Evolutionary conservation across 495 filamentous ascomycete species (phyloP).

Genomic region (Penicillium cinerascens): DNA sequence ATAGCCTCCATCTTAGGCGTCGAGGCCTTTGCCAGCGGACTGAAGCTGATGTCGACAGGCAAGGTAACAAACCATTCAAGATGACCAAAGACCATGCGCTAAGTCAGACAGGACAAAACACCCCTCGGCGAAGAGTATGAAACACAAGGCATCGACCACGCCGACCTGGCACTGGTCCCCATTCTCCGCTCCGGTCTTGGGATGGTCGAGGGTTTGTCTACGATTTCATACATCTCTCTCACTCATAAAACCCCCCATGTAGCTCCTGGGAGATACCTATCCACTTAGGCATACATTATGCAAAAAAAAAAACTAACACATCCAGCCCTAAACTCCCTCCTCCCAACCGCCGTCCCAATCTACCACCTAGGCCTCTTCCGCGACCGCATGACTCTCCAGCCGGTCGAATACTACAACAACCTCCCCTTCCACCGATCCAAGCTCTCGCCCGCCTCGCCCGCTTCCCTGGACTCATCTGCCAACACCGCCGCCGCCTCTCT

Average conservation of each 20-base stretch:
- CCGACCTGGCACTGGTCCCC: conserved; percentile 75
- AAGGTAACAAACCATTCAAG: conserved; percentile 16
- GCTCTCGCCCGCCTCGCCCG: conserved; percentile 26
- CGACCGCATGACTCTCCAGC: conserved; percentile 76
- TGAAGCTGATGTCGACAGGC: conserved; percentile 48
- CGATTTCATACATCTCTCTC: neutral
- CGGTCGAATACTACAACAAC: conserved; percentile 98
- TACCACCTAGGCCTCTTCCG: conserved; percentile 94
- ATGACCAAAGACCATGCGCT: neutral
- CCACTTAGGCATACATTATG: too few relatives aligned
- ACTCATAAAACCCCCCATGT: too few relatives aligned
- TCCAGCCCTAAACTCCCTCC: conserved; percentile 73
- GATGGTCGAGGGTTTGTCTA: conserved; percentile 70
- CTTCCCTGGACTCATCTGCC: conserved; percentile 28
- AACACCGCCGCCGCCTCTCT: conserved; percentile 52
- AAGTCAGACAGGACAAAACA: conserved; percentile 56
- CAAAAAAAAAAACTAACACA: conserved; percentile 6
- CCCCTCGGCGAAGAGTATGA: conserved; percentile 71
- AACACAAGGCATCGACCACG: conserved; percentile 55
- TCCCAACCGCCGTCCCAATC: conserved; percentile 75
- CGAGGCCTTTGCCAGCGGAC: conserved; percentile 68
- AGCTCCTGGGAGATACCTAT: too few relatives aligned
- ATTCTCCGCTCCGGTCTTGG: conserved; percentile 85
- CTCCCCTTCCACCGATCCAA: conserved; percentile 67
- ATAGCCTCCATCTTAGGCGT: conserved; percentile 78